phyloP scores from a whole-genome alignment of 1,139 yeast genomes.

The Kazachstania sp. region DNA sequence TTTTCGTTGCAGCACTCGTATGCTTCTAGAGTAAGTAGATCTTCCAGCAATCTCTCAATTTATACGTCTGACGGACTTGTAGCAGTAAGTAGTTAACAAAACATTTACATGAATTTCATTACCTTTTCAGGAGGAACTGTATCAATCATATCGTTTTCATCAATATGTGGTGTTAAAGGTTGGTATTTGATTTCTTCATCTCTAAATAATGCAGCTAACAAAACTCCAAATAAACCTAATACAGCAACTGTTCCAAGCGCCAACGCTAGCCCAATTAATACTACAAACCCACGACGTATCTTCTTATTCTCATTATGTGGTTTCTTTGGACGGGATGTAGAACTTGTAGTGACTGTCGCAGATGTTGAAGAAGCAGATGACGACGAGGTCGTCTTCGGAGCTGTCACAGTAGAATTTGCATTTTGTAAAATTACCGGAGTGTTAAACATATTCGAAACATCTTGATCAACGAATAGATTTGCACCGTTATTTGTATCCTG shows the following conservation, averaged over 20 bases:
- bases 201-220: conserved; percentile 40
- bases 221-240: conserved; percentile 53
- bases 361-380: conserved; percentile 16
- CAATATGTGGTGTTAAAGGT: conserved; percentile 38
- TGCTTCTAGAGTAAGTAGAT: too few species aligned
- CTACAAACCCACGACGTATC: conserved; percentile 62
- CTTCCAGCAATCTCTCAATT: too few species aligned
- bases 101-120: conserved; percentile 31
- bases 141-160: conserved; percentile 53
- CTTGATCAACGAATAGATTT: conserved; percentile 30
- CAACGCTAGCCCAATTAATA: conserved; percentile 78
- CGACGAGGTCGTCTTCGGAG: conserved; percentile 13
- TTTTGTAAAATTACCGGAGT: conserved; percentile 24
- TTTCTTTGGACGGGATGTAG: conserved; percentile 10
- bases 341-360: conserved; percentile 22
- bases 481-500: conserved; percentile 11
- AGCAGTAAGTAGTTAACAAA: too few species aligned
- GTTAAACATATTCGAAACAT: conserved; percentile 29
- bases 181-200: conserved; percentile 21
- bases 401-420: conserved; percentile 7
- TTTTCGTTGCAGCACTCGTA: too few species aligned
- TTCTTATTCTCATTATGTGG: conserved; percentile 11
- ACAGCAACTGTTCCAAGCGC: conserved; percentile 73
- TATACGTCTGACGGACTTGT: too few species aligned
- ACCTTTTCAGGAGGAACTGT: conserved; percentile 55